phyloP scores from a whole-genome alignment of 1,284 basidiomycete genomes.

The Megacollybia platyphylla region DNA sequence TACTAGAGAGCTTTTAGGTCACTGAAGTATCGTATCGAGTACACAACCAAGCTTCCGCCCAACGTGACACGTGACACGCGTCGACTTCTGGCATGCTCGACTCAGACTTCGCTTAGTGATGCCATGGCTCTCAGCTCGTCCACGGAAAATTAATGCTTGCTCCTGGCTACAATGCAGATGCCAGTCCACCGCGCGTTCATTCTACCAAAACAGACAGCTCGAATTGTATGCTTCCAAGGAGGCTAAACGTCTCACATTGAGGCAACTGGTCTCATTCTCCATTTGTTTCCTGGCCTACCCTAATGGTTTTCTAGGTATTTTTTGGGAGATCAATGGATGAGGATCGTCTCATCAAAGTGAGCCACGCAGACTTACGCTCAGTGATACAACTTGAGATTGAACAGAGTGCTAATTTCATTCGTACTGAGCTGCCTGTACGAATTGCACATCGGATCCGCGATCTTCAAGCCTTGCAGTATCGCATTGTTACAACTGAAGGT shows the following conservation, averaged over 20 bases:
- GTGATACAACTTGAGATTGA: neutral
- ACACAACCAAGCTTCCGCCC: neutral
- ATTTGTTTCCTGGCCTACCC: constrained; percentile 1
- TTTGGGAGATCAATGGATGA: constrained; percentile 70
- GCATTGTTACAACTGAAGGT: constrained; percentile 80
- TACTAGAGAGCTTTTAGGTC: no score
- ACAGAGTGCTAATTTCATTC: constrained; percentile 82
- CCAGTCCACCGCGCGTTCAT: constrained; percentile 48
- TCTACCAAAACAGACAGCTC: constrained; percentile 78
- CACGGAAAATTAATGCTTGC: neutral
- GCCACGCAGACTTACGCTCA: constrained; percentile 4
- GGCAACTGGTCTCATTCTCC: constrained; percentile 55
- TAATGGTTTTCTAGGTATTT: constrained; percentile 32
- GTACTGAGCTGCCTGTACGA: constrained; percentile 78
- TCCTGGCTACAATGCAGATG: constrained; percentile 10
- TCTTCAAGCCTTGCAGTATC: constrained; percentile 76
- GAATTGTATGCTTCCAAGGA: constrained; percentile 73
- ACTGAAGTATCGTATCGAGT: no score
- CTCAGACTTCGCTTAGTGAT: neutral
- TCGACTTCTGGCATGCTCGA: neutral
- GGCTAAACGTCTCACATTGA: constrained; percentile 62
- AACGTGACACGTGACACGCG: neutral
- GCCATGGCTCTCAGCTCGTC: neutral
- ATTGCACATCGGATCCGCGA: constrained; percentile 84
- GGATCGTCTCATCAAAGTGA: constrained; percentile 61